phyloP scores from a whole-genome alignment of 352 stramenopile genomes.

The Globisporangium splendens region DNA sequence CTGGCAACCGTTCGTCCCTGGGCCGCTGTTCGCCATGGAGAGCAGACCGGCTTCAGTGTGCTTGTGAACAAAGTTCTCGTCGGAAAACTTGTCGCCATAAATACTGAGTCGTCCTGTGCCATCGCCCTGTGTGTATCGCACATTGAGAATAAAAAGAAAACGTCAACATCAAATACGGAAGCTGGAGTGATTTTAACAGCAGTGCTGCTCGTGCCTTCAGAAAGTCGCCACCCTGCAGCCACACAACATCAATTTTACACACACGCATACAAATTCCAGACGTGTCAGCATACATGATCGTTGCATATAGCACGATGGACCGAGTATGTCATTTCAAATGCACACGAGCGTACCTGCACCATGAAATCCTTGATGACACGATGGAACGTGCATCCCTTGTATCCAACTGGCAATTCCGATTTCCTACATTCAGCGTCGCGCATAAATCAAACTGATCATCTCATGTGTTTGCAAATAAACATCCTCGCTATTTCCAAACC shows the following conservation, averaged over 20 bases:
- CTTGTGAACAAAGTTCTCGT: slow-evolving; percentile 84
- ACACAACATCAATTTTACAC: neutral
- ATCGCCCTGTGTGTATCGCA: slow-evolving; percentile 43
- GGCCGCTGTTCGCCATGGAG: slow-evolving; percentile 94
- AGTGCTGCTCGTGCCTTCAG: slow-evolving; percentile 45
- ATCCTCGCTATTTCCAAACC: slow-evolving; percentile 29
- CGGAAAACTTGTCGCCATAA: slow-evolving; percentile 85
- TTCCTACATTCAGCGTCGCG: slow-evolving; percentile 29
- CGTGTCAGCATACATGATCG: slow-evolving; percentile 1
- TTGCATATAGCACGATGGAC: too few relatives aligned
- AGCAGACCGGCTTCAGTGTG: slow-evolving; percentile 75
- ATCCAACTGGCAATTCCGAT: slow-evolving; percentile 81
- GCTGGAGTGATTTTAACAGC: neutral
- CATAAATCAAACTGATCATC: neutral
- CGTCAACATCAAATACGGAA: neutral
- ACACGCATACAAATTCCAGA: neutral
- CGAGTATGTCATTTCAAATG: neutral
- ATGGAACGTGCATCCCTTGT: slow-evolving; percentile 88
- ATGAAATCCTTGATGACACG: slow-evolving; percentile 92
- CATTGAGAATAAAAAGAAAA: neutral
- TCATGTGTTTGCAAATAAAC: slow-evolving; percentile 11
- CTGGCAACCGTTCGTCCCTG: slow-evolving; percentile 92
- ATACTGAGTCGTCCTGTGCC: slow-evolving; percentile 83
- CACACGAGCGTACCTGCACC: slow-evolving; percentile 46
- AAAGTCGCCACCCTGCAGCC: slow-evolving; percentile 68